These are phyloP conservation scores for Arthrobotrys sinensis DNA, from an alignment of 2,329 filamentous ascomycete species.

Conservation along the genomic window DNA sequence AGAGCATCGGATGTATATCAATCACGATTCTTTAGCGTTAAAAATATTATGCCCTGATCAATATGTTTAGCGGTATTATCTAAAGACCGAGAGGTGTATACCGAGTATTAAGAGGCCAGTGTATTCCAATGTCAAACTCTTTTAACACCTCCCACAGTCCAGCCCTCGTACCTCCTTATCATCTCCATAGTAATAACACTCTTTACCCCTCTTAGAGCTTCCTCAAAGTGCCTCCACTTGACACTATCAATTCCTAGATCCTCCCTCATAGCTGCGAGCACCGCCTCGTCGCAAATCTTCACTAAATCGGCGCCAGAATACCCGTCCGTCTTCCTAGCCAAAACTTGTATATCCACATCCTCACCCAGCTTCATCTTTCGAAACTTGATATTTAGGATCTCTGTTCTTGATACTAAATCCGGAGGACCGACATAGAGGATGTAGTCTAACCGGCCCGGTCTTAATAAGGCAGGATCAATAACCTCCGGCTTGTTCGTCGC, in stretches of 20 bases:
- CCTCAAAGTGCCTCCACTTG: slow-evolving; percentile 63
- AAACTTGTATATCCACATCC: slow-evolving; percentile 71
- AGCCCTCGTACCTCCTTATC: slow-evolving; percentile 70
- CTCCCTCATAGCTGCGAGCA: slow-evolving; percentile 70
- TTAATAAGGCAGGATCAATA: slow-evolving; percentile 76
- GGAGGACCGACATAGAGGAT: slow-evolving; percentile 78
- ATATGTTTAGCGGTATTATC: too few relatives aligned
- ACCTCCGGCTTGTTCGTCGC: slow-evolving; percentile 78
- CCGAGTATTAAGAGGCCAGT: neutral
- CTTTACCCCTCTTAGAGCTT: slow-evolving; percentile 65
- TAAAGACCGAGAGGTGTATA: too few relatives aligned
- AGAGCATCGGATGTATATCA: too few relatives aligned
- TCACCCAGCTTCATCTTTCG: slow-evolving; percentile 70
- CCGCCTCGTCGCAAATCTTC: slow-evolving; percentile 72
- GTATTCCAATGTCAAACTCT: slow-evolving; percentile 54
- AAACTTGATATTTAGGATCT: slow-evolving; percentile 75
- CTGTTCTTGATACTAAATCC: slow-evolving; percentile 72
- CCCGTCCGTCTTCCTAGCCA: slow-evolving; percentile 73
- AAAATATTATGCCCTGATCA: too few relatives aligned
- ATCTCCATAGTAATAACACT: slow-evolving; percentile 71
- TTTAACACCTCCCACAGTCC: slow-evolving; percentile 66
- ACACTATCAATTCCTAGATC: slow-evolving; percentile 58
- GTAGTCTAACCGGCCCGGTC: slow-evolving; percentile 76
- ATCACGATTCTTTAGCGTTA: too few relatives aligned
- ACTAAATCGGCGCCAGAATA: slow-evolving; percentile 79